Conservation (phyloP, 306 rosid genomes). For the Castanea crenata region DNA sequence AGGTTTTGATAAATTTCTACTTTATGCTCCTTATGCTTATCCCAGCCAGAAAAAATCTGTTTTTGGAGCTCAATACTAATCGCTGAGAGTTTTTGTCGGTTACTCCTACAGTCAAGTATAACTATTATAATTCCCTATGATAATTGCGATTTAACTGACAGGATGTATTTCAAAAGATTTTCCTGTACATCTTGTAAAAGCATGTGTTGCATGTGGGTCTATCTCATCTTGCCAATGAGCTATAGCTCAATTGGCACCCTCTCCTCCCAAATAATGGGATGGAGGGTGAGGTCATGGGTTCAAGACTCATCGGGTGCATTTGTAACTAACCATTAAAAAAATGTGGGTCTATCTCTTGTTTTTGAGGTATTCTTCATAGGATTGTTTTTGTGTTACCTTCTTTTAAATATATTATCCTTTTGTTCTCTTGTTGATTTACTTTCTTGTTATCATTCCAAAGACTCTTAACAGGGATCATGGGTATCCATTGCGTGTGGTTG, state of each 20-base stretch:
- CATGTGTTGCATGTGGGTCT: background rate
- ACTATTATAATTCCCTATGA: background rate
- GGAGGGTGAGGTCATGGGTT: too few species aligned
- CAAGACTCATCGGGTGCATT: too few species aligned
- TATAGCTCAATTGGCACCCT: too few species aligned
- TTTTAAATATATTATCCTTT: background rate
- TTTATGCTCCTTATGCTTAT: background rate
- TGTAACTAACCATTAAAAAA: too few species aligned
- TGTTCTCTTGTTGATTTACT: slow-evolving; percentile 16
- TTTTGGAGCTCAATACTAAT: background rate
- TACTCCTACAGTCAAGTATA: background rate
- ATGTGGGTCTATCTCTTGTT: background rate
- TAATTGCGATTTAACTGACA: background rate
- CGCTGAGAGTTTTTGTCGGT: background rate
- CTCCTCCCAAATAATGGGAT: too few species aligned
- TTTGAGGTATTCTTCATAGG: background rate
- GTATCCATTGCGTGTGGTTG: slow-evolving; percentile 82
- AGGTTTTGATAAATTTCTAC: background rate
- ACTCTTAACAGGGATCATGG: slow-evolving; percentile 94
- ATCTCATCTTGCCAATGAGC: too few species aligned
- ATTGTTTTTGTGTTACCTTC: background rate
- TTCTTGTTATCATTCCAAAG: slow-evolving; percentile 37
- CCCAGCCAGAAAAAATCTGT: background rate
- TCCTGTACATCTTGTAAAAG: background rate
- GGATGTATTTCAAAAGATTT: background rate